Evolutionary conservation across 345 rosid species (phyloP).

Genomic region (Gossypium australe): DNA sequence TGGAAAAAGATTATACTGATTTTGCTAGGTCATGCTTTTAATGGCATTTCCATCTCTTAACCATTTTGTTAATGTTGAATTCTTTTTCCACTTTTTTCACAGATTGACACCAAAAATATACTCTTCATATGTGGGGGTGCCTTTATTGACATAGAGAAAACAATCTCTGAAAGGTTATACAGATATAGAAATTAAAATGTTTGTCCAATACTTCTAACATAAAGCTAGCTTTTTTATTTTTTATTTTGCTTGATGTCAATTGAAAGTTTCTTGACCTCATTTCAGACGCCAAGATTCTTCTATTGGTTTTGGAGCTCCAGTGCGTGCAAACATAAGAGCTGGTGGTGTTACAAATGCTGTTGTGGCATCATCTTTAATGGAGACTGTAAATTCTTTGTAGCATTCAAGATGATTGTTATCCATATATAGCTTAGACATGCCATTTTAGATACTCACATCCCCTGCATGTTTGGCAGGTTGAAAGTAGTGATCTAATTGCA

Average conservation of each 20-base stretch:
- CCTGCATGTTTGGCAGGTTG: slow-evolving; percentile 57
- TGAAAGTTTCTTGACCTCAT: slow-evolving; percentile 9
- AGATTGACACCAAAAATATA: slow-evolving; percentile 98
- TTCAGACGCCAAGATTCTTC: slow-evolving; percentile 96
- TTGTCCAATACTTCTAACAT: not conserved
- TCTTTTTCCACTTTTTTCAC: slow-evolving; percentile 12
- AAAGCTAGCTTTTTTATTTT: no score
- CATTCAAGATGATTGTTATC: slow-evolving; percentile 7
- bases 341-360: slow-evolving; percentile 70
- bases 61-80: not conserved
- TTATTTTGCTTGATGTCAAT: not conserved
- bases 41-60: not conserved
- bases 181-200: not conserved
- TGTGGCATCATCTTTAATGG: slow-evolving; percentile 78
- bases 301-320: slow-evolving; percentile 96
- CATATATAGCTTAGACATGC: not conserved
- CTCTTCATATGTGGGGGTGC: slow-evolving; percentile 99
- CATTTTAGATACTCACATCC: not conserved
- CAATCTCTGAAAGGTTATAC: slow-evolving; percentile 89
- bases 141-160: slow-evolving; percentile 91
- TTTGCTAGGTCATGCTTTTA: not conserved
- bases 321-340: slow-evolving; percentile 91
- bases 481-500: slow-evolving; percentile 93
- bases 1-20: not conserved
- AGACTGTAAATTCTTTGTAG: slow-evolving; percentile 54